phyloP scores from a whole-genome alignment of 768 basidiomycete genomes.

The Pleurotus giganteus region DNA sequence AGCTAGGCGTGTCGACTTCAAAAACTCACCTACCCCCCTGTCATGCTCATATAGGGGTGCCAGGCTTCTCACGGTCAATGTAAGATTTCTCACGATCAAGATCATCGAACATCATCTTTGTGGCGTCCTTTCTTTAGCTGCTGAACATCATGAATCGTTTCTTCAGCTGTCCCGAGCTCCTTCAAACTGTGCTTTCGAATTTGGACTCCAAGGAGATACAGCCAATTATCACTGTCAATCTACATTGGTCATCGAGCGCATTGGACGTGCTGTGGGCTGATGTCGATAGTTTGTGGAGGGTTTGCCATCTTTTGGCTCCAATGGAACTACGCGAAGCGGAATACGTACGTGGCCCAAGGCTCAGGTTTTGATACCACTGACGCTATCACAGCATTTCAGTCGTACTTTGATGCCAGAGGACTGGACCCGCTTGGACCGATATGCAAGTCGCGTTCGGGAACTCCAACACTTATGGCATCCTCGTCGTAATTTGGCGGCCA shows the following conservation, averaged over 20 bases:
- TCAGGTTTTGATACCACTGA: background rate
- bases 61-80: too few relatives aligned
- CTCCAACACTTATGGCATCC: conserved; percentile 21
- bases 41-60: too few relatives aligned
- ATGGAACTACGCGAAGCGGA: conserved; percentile 23
- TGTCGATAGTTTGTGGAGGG: conserved; percentile 38
- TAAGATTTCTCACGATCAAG: too few relatives aligned
- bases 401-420: conserved; percentile 40
- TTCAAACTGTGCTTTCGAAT: background rate
- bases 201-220: background rate
- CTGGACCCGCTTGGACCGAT: conserved; percentile 58
- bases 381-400: conserved; percentile 34
- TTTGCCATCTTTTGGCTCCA: conserved; percentile 51
- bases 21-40: too few relatives aligned
- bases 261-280: conserved; percentile 54
- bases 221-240: conserved; percentile 29
- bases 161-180: background rate
- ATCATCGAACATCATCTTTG: too few relatives aligned
- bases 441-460: conserved; percentile 46
- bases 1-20: background rate
- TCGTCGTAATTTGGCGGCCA: conserved; percentile 24
- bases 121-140: too few relatives aligned
- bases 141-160: too few relatives aligned
- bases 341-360: conserved; percentile 22
- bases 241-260: conserved; percentile 41